Evolutionary conservation across 1,284 basidiomycete species (phyloP).

Genomic region (Coniophora puteana): DNA sequence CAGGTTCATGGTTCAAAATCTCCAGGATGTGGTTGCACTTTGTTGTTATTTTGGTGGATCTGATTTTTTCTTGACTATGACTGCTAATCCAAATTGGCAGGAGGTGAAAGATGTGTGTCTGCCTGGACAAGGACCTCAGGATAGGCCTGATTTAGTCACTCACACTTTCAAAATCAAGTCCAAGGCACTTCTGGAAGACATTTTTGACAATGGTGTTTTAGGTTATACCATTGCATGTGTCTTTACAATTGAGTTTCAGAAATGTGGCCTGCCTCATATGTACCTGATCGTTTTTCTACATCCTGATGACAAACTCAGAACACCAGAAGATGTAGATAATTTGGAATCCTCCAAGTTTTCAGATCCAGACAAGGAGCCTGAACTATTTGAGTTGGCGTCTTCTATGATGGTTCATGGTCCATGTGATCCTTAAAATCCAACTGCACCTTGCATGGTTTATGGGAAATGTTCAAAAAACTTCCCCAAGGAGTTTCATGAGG

Average conservation of each 20-base stretch:
- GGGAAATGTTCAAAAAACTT: constrained; percentile 32
- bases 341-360: constrained; percentile 41
- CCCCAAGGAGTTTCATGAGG: constrained; percentile 27
- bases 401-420: constrained; percentile 46
- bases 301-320: constrained; percentile 23
- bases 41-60: constrained; percentile 39
- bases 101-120: constrained; percentile 39
- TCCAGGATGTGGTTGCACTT: constrained; percentile 41
- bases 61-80: constrained; percentile 45
- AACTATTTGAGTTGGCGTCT: constrained; percentile 27
- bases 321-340: constrained; percentile 33
- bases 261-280: constrained; percentile 43
- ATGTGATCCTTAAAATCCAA: constrained; percentile 31
- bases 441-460: constrained; percentile 30
- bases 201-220: constrained; percentile 31
- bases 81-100: constrained; percentile 41
- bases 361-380: constrained; percentile 32
- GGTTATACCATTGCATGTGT: constrained; percentile 33
- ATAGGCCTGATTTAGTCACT: constrained; percentile 43
- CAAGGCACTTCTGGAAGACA: constrained; percentile 28
- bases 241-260: constrained; percentile 49
- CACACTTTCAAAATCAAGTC: constrained; percentile 42
- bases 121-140: constrained; percentile 32
- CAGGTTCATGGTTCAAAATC: constrained; percentile 35
- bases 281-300: constrained; percentile 41